A percentile compares a stretch with the other conserved stretches of the same genome.
These are phyloP conservation scores for Corymbia calophylla DNA, from an alignment of 441 rosid species.

Conservation along the genomic window DNA sequence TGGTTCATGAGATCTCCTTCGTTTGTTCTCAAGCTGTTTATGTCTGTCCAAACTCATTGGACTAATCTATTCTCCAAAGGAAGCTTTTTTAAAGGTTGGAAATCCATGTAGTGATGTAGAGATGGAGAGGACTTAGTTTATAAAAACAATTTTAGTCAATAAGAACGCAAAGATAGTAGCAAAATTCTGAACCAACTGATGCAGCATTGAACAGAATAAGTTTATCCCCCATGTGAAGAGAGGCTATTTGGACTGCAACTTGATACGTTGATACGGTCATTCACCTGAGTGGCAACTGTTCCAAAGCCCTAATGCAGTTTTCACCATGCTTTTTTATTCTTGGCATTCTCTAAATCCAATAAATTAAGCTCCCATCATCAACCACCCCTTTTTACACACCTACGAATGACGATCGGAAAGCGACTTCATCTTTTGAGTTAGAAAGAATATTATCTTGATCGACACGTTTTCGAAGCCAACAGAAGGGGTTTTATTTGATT, in stretches of 20 bases:
- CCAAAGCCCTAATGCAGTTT: background rate
- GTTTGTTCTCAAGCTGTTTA: background rate
- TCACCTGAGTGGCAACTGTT: background rate
- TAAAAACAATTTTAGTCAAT: background rate
- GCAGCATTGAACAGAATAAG: background rate
- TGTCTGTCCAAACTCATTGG: background rate
- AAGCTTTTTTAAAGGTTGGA: background rate
- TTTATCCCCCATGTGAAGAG: background rate
- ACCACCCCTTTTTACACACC: background rate
- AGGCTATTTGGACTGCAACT: background rate
- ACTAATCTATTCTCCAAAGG: background rate
- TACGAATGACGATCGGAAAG: background rate
- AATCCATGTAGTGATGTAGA: slow-evolving; percentile 17
- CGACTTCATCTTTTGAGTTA: background rate
- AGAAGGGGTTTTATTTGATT: background rate
- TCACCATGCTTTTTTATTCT: background rate
- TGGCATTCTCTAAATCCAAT: background rate
- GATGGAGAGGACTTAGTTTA: slow-evolving; percentile 5
- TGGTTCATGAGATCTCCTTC: background rate
- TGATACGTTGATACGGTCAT: background rate
- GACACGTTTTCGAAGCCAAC: background rate
- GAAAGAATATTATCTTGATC: background rate
- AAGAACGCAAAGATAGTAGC: slow-evolving; percentile 6
- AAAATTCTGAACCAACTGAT: background rate
- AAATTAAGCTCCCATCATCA: background rate